These are phyloP conservation scores for Acanthamoeba sp. DNA, from an alignment of 208 protist species.

Conservation along the genomic window DNA sequence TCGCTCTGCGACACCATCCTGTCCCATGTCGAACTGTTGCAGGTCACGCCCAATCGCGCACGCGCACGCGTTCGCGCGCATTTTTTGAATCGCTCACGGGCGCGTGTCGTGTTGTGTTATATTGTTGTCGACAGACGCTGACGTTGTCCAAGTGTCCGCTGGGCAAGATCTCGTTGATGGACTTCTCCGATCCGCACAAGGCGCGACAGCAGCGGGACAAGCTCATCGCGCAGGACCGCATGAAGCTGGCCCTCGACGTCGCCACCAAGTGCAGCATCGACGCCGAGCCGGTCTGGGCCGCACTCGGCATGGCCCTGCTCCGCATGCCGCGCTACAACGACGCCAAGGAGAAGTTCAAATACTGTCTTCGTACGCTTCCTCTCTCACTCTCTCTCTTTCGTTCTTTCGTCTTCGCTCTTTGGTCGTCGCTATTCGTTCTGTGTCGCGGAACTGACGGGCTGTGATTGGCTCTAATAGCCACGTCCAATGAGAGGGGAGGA, in stretches of 20 bases:
- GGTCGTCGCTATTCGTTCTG: too few species aligned
- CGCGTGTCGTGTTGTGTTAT: not conserved
- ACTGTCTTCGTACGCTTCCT: conserved; percentile 77
- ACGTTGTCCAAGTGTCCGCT: conserved; percentile 36
- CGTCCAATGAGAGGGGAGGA: not conserved
- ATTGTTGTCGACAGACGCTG: not conserved
- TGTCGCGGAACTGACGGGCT: not conserved
- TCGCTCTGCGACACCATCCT: conserved; percentile 81
- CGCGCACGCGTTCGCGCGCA: conserved; percentile 60
- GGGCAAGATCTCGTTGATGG: conserved; percentile 53
- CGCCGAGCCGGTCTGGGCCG: conserved; percentile 83
- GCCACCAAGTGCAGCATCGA: conserved; percentile 85
- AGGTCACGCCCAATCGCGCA: conserved; percentile 74
- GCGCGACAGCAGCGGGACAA: conserved; percentile 80
- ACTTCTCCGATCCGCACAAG: conserved; percentile 66
- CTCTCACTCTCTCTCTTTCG: not conserved
- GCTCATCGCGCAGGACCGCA: conserved; percentile 81
- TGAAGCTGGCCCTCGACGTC: conserved; percentile 85
- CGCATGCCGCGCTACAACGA: conserved; percentile 79
- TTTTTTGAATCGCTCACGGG: not conserved
- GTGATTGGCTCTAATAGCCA: not conserved
- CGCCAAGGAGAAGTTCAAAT: conserved; percentile 85
- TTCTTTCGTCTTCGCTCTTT: not conserved
- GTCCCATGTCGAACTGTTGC: conserved; percentile 78
- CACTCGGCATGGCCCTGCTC: conserved; percentile 83